These are phyloP conservation scores for Ogataea parapolymorpha DNA, from an alignment of 805 yeast species.

Conservation along the genomic window DNA sequence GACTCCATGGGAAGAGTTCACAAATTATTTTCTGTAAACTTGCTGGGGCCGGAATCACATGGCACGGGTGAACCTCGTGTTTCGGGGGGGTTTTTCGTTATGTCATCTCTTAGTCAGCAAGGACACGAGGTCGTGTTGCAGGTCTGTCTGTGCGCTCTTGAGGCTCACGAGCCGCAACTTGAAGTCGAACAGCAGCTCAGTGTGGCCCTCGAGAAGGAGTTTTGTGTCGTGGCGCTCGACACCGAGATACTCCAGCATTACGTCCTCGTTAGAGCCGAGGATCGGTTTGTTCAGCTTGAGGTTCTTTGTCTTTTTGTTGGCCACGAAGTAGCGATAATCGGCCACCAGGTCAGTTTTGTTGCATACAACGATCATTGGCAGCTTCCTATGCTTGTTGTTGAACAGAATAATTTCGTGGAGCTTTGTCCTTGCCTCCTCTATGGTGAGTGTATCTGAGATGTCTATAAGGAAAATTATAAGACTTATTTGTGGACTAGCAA, in stretches of 20 bases:
- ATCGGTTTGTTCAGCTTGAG: slow-evolving; percentile 10
- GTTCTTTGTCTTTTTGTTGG: slow-evolving; percentile 6
- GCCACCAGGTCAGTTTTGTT: slow-evolving; percentile 29
- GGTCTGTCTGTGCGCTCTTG: slow-evolving; percentile 4
- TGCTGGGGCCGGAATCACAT: not conserved
- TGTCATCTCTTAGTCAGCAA: slow-evolving; percentile 22
- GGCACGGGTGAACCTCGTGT: not conserved
- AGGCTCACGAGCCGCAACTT: slow-evolving; percentile 24
- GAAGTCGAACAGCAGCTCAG: slow-evolving; percentile 22
- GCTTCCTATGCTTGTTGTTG: slow-evolving; percentile 16
- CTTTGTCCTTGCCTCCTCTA: slow-evolving; percentile 22
- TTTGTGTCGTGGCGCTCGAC: slow-evolving; percentile 6
- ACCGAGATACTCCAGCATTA: slow-evolving; percentile 21
- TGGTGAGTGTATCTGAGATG: slow-evolving; percentile 27
- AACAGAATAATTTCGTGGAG: slow-evolving; percentile 20
- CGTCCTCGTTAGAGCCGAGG: slow-evolving; percentile 7
- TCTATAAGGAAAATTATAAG: slow-evolving; percentile 30
- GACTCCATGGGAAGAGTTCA: slow-evolving; percentile 22
- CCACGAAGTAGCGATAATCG: slow-evolving; percentile 15
- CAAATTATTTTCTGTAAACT: slow-evolving; percentile 3
- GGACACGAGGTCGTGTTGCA: slow-evolving; percentile 12
- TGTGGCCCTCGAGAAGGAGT: slow-evolving; percentile 2
- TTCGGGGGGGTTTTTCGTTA: not conserved
- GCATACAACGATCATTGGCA: slow-evolving; percentile 30
- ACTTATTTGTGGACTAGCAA: slow-evolving; percentile 10